These are phyloP conservation scores for Eugenia klotzschiana DNA, from an alignment of 441 rosid genomes.

Conservation along the genomic window DNA sequence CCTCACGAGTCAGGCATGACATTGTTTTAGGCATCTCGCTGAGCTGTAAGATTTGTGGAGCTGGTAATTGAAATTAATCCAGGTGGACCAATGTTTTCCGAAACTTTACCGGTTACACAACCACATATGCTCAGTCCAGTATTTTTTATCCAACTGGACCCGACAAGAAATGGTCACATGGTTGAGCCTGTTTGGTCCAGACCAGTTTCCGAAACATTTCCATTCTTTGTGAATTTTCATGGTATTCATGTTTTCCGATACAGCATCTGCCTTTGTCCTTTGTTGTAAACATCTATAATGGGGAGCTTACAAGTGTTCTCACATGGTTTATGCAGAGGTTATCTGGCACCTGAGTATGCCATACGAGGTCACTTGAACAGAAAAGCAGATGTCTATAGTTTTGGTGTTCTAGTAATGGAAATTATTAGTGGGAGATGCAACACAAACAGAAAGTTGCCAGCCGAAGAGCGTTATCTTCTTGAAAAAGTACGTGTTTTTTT, in stretches of 20 bases:
- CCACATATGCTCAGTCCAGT: neutral
- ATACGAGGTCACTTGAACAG: constrained; percentile 50
- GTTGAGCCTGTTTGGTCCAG: neutral
- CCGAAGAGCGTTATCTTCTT: constrained; percentile 38
- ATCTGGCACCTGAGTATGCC: constrained; percentile 65
- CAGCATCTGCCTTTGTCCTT: neutral
- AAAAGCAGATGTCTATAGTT: constrained; percentile 60
- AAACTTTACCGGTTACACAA: neutral
- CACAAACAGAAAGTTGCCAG: constrained; percentile 30
- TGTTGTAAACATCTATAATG: neutral
- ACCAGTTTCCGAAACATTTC: neutral
- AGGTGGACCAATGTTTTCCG: neutral
- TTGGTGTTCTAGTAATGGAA: constrained; percentile 50
- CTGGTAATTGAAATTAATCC: neutral
- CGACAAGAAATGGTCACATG: neutral
- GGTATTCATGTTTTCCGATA: neutral
- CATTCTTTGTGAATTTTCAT: neutral
- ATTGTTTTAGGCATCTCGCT: neutral
- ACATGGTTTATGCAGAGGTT: constrained; percentile 27
- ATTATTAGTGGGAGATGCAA: constrained; percentile 52
- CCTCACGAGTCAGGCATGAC: neutral
- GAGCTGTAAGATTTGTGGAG: neutral
- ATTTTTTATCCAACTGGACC: neutral
- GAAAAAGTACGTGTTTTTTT: constrained; percentile 30
- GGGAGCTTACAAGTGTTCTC: neutral